Conservation (phyloP, 169 alveolate species). For the Cryptosporidium felis region DNA sequence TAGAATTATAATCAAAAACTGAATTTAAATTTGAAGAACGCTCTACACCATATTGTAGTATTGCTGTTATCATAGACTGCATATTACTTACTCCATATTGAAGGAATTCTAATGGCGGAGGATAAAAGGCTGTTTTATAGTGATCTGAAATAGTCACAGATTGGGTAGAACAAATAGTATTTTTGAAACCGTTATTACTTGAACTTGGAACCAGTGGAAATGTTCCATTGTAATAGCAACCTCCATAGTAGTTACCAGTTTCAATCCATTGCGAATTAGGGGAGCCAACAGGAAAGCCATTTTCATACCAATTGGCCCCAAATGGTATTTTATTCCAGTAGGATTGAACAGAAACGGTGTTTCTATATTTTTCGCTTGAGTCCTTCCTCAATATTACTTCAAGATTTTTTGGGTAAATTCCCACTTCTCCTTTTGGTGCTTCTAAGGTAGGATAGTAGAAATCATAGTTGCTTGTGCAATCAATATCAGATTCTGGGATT, state of each 20-base stretch:
- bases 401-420: slow-evolving; percentile 20
- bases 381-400: slow-evolving; percentile 1
- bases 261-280: slow-evolving; percentile 69
- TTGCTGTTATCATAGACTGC: slow-evolving; percentile 46
- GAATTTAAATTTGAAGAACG: neutral
- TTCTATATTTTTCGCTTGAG: slow-evolving; percentile 2
- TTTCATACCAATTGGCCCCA: slow-evolving; percentile 60
- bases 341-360: slow-evolving; percentile 45
- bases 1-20: neutral
- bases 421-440: slow-evolving; percentile 4
- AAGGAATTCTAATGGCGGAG: slow-evolving; percentile 54
- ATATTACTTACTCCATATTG: slow-evolving; percentile 47
- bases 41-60: slow-evolving; percentile 58
- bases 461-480: slow-evolving; percentile 64
- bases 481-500: slow-evolving; percentile 27
- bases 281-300: slow-evolving; percentile 64
- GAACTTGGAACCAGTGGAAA: slow-evolving; percentile 65
- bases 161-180: slow-evolving; percentile 30
- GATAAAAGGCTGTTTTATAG: slow-evolving; percentile 61
- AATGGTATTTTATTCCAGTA: slow-evolving; percentile 69
- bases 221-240: slow-evolving; percentile 58
- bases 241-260: slow-evolving; percentile 55
- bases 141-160: slow-evolving; percentile 20
- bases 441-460: slow-evolving; percentile 62
- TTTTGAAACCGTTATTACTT: slow-evolving; percentile 22